Evolutionary conservation across 176 grass and related monocot species (phyloP), one percentile per base, ranked within the genome.

Genomic region (Olyra latifolia): DNA sequence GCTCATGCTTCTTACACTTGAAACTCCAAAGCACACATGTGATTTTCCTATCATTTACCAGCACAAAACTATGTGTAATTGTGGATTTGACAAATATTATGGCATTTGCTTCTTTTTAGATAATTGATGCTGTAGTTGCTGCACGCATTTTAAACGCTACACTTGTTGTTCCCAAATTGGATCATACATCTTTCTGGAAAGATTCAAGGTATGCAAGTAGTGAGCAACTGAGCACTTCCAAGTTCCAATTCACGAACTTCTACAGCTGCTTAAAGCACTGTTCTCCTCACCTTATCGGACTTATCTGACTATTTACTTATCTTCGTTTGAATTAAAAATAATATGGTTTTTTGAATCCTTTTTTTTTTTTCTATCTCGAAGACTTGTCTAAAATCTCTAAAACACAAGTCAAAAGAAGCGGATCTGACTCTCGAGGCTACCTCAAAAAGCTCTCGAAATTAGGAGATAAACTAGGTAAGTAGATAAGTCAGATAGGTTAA

Each of bases 121-220:
- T 97, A 78, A 77, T 88, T 60, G 93, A 96, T 66, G 93, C 87
- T 88, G 90, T 90, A 32, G 88, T 93, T 52, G 90, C 85, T 8
- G 90, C 93, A 43, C 85, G 88, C n/a, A 90, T 96, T 86, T 84
- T 92, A 66, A 96, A 96, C 13, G 88, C 90, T 7, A 92, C 87
- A 46, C 90, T 96, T 78, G 87, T 92, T 77, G 87, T 92, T 77
- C 93, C 93, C 63, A 80, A 84, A 64, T 71, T 96, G 52, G 90
- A 96, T 66, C 78, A 88, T 46, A 86, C 75, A 81, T 96, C 93
- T 82, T 96, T 90, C 66, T 96, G 90, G 88, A 97, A 93, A 74
- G 93, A 93, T 73, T 81, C 90, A 74, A 93, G 93, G 93, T 97
- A 86, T 86, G 75, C 38, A 66, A 56, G 17, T 4, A 56, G 23